These are phyloP conservation scores for Pseudomassariella vexata DNA, from an alignment of 2,329 filamentous ascomycete species.

Conservation along the genomic window DNA sequence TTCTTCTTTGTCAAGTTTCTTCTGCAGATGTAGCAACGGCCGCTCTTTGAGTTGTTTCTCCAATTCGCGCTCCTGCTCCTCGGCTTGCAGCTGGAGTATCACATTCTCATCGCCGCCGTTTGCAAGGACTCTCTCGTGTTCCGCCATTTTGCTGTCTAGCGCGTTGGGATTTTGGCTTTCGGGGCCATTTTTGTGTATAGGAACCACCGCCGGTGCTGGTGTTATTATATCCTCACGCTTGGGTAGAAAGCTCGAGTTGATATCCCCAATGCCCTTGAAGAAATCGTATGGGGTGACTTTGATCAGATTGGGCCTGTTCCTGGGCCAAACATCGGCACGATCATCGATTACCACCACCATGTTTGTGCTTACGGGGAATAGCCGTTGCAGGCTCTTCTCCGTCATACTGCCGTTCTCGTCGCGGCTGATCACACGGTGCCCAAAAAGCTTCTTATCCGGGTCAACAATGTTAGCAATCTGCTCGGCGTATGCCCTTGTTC, in stretches of 20 bases:
- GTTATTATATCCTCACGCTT: constrained; percentile 57
- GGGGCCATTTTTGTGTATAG: constrained; percentile 13
- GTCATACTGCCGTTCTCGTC: constrained; percentile 94
- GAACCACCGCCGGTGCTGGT: constrained; percentile 1
- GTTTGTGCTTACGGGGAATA: constrained; percentile 95
- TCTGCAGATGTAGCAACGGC: constrained; percentile 86
- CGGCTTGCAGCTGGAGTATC: constrained; percentile 67
- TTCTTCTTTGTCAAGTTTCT: constrained; percentile 74
- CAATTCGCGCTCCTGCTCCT: constrained; percentile 81
- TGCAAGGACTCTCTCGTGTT: constrained; percentile 12
- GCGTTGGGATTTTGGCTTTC: constrained; percentile 6
- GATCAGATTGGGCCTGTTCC: constrained; percentile 86
- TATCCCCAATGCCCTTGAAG: constrained; percentile 96
- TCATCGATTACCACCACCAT: constrained; percentile 99
- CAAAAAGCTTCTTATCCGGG: constrained; percentile 82
- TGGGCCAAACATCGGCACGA: constrained; percentile 88
- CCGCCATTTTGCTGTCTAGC: constrained; percentile 7
- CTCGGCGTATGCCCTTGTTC: constrained; percentile 90
- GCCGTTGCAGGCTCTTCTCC: constrained; percentile 79
- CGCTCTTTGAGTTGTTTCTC: constrained; percentile 85
- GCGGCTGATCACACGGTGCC: constrained; percentile 89
- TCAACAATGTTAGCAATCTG: constrained; percentile 92
- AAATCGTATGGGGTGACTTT: constrained; percentile 96
- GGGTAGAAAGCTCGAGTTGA: constrained; percentile 94
- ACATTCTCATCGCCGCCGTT: constrained; percentile 21